Conservation (phyloP, 139 green algal genomes). For the Haematococcus sp. region DNA sequence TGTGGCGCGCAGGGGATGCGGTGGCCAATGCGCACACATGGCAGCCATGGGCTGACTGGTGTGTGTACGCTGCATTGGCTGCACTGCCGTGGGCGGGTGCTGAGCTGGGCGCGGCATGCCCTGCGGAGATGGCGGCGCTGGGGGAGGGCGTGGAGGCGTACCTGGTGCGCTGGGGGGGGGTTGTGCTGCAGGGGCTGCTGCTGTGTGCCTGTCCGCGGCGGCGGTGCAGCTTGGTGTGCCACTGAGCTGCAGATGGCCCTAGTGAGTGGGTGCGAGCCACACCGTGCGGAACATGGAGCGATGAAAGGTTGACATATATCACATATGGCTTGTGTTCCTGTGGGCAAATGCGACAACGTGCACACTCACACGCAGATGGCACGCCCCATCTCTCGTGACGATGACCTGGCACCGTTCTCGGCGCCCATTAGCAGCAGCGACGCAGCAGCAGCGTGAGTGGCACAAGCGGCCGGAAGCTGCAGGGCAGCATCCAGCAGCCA, state of each 20-base stretch:
- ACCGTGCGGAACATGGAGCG: too few species aligned
- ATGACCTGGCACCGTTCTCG: slow-evolving; percentile 52
- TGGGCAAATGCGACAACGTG: too few species aligned
- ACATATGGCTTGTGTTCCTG: too few species aligned
- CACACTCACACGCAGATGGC: too few species aligned
- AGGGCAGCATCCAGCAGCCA: too few species aligned
- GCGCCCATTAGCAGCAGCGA: slow-evolving; percentile 23
- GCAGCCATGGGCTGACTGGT: slow-evolving; percentile 76
- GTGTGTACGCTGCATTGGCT: slow-evolving; percentile 62
- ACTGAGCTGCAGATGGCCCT: too few species aligned
- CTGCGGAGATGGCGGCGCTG: slow-evolving; percentile 24
- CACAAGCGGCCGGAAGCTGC: too few species aligned
- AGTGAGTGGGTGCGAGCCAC: too few species aligned
- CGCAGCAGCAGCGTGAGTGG: slow-evolving; percentile 15
- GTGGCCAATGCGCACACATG: slow-evolving; percentile 42
- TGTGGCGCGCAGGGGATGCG: neutral
- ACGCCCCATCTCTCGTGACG: neutral
- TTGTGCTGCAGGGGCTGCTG: too few species aligned
- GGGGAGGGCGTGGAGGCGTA: slow-evolving; percentile 53
- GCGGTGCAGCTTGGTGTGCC: too few species aligned
- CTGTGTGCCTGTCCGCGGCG: too few species aligned
- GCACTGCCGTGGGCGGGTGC: slow-evolving; percentile 68
- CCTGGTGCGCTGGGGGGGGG: slow-evolving; percentile 26
- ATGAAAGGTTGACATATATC: too few species aligned
- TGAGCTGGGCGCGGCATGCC: slow-evolving; percentile 50